phyloP scores from a whole-genome alignment of 2,329 filamentous ascomycete genomes.

The Nothophoma quercina region DNA sequence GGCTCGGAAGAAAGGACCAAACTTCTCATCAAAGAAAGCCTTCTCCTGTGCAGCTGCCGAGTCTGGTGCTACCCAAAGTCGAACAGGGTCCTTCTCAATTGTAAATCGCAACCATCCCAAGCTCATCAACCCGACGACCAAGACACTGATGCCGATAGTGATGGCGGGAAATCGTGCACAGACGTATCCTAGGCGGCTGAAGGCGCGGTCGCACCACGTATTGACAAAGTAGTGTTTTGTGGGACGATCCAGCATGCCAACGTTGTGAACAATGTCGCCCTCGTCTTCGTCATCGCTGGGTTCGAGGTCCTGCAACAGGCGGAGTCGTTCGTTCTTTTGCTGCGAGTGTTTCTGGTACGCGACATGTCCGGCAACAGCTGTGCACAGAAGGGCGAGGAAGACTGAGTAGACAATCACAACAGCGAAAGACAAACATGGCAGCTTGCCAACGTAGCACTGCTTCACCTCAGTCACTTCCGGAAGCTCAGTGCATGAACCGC shows the following conservation, averaged over 20 bases:
- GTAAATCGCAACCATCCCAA: constrained; percentile 87
- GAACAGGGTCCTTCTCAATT: constrained; percentile 89
- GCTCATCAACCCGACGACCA: constrained; percentile 80
- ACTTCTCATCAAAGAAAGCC: constrained; percentile 88
- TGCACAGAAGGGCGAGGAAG: constrained; percentile 71
- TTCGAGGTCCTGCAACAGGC: constrained; percentile 82
- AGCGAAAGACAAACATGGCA: constrained; percentile 94
- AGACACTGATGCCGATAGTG: constrained; percentile 78
- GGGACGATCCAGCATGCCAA: constrained; percentile 79
- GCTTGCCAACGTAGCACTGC: constrained; percentile 80
- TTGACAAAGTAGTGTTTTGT: constrained; percentile 85
- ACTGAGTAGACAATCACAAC: constrained; percentile 86
- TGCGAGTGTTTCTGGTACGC: constrained; percentile 76
- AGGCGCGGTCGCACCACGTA: constrained; percentile 78
- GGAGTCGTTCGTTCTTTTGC: constrained; percentile 81
- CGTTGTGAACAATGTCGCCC: constrained; percentile 79
- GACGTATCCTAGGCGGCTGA: constrained; percentile 78
- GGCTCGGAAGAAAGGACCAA: constrained; percentile 93
- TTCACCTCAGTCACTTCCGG: constrained; percentile 74
- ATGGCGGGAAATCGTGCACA: constrained; percentile 85
- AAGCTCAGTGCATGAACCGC: constrained; percentile 81
- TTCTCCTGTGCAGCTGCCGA: constrained; percentile 93
- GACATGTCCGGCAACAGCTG: constrained; percentile 75
- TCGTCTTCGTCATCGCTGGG: constrained; percentile 95
- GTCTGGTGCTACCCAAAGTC: constrained; percentile 94